phyloP scores from a whole-genome alignment of 768 basidiomycete species.

The Termitomyces sp. region DNA sequence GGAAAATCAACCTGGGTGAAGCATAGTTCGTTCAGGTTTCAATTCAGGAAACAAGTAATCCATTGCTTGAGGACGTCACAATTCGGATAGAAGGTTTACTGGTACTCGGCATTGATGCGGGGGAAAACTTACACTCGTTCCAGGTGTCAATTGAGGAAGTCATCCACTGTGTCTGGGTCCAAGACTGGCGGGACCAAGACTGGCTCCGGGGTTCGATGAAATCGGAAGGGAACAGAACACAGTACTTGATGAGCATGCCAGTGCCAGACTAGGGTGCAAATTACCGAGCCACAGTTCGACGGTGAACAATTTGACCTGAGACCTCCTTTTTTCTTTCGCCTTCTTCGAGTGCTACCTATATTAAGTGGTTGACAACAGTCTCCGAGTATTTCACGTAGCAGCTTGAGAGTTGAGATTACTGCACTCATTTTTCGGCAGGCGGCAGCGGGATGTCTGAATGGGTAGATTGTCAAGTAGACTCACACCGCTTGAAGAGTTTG shows the following conservation, averaged over 20 bases:
- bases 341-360: no score
- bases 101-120: background rate
- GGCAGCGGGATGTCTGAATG: no score
- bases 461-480: no score
- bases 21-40: background rate
- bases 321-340: background rate
- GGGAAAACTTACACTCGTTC: background rate
- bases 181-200: background rate
- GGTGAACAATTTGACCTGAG: background rate
- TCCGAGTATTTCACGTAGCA: background rate
- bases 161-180: no score
- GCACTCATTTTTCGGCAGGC: no score
- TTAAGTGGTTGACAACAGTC: background rate
- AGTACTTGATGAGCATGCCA: background rate
- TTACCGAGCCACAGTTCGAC: background rate
- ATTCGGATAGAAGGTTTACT: background rate
- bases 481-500: no score
- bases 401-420: no score
- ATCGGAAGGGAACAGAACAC: background rate
- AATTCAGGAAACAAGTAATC: background rate
- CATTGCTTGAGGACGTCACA: background rate
- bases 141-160: background rate
- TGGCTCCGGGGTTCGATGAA: background rate
- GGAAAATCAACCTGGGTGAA: background rate
- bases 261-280: background rate